Conservation (phyloP, 192 early-diverging fungal genomes). For the Powellomyces hirtus region DNA sequence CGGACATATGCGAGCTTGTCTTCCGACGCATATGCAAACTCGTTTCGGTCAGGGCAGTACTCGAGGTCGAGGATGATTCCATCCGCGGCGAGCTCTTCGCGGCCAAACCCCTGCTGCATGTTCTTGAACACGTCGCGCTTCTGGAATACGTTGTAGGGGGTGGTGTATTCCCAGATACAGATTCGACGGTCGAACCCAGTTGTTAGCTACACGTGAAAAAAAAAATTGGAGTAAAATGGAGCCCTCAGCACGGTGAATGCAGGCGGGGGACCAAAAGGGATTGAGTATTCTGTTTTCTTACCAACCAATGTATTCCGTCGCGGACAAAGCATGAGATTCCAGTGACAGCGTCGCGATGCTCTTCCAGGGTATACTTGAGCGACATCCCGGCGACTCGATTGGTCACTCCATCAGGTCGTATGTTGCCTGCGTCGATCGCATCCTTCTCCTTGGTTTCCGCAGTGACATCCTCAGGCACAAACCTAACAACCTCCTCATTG, state of each 20-base stretch:
- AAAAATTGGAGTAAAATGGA: too few species aligned
- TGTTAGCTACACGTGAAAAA: too few species aligned
- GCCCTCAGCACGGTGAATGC: too few species aligned
- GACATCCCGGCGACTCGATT: constrained; percentile 58
- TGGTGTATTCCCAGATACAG: constrained; percentile 49
- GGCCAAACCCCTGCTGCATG: constrained; percentile 20
- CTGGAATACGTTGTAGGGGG: neutral
- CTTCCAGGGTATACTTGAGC: constrained; percentile 46
- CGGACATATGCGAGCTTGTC: constrained; percentile 56
- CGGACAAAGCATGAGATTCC: constrained; percentile 43
- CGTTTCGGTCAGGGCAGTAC: constrained; percentile 49
- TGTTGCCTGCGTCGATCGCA: neutral
- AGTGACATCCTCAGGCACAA: constrained; percentile 34
- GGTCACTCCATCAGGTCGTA: constrained; percentile 33
- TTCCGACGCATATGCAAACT: constrained; percentile 53
- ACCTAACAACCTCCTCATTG: constrained; percentile 53
- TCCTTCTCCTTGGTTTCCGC: constrained; percentile 26
- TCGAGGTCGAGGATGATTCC: constrained; percentile 55
- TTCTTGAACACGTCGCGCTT: constrained; percentile 51
- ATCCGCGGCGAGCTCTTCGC: constrained; percentile 60
- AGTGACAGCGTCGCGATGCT: constrained; percentile 54
- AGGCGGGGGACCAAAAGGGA: too few species aligned
- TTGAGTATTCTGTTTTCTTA: constrained; percentile 22
- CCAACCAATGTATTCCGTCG: constrained; percentile 52
- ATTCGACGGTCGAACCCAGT: constrained; percentile 61